Conservation (phyloP, 768 basidiomycete genomes). For the Tylopilus cervinicoccineus region DNA sequence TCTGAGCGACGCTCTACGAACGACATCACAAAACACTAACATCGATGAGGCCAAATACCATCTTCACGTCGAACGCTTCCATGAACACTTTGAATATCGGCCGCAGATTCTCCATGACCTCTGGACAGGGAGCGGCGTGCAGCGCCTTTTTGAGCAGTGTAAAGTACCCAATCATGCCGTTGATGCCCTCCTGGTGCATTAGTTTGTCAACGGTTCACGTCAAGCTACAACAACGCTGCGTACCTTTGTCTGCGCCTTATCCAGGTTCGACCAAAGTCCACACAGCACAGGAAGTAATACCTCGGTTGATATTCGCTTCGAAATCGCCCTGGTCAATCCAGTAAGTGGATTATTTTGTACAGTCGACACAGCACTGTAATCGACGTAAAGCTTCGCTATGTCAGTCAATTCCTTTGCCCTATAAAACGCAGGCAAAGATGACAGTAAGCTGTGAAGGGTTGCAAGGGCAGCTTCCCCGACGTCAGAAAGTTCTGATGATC, state of each 20-base stretch:
- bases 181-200: constrained; percentile 19
- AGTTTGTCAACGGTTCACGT: neutral
- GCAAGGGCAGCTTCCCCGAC: constrained; percentile 35
- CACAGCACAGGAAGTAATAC: constrained; percentile 62
- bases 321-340: constrained; percentile 55
- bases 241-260: constrained; percentile 37
- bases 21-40: constrained; percentile 17
- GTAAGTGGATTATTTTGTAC: constrained; percentile 28
- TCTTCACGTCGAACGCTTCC: constrained; percentile 62
- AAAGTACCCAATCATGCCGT: constrained; percentile 49
- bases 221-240: neutral
- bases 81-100: constrained; percentile 74
- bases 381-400: constrained; percentile 55
- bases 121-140: constrained; percentile 57
- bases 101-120: constrained; percentile 64
- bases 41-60: constrained; percentile 23
- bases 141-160: constrained; percentile 62
- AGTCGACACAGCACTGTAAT: constrained; percentile 26
- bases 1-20: neutral
- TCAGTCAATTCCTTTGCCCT: constrained; percentile 53
- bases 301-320: constrained; percentile 68
- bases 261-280: constrained; percentile 48
- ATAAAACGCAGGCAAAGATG: constrained; percentile 82
- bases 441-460: constrained; percentile 66
- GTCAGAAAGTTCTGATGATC: constrained; percentile 28